A percentile compares a stretch with the other conserved stretches of the same genome.
Conservation (phyloP, 179 eudicot genomes). For the Amaranthus tricolor region DNA sequence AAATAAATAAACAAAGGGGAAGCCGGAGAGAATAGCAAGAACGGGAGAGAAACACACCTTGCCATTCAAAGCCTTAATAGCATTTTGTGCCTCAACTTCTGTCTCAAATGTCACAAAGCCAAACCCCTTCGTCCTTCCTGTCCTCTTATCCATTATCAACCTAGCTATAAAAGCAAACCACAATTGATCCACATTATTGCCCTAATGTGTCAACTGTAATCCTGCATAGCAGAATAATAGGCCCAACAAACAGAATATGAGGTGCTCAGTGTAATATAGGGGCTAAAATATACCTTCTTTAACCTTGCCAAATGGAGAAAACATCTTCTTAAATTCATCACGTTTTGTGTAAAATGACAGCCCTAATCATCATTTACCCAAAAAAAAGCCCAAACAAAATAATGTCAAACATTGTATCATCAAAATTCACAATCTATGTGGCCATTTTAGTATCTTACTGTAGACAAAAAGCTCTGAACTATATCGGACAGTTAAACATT, state of each 20-base stretch:
- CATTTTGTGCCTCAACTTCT: slow-evolving; percentile 57
- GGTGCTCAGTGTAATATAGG: background rate
- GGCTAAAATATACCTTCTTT: slow-evolving; percentile 40
- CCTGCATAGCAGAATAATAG: background rate
- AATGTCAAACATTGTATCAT: background rate
- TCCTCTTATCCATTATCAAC: slow-evolving; percentile 47
- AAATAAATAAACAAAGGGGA: background rate
- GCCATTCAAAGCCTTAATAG: slow-evolving; percentile 62
- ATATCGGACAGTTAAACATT: slow-evolving; percentile 24
- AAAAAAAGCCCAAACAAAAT: background rate
- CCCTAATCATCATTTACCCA: slow-evolving; percentile 32
- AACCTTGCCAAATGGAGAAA: slow-evolving; percentile 61
- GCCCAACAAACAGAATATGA: background rate
- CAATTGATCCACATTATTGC: slow-evolving; percentile 21
- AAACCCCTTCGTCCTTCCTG: slow-evolving; percentile 71
- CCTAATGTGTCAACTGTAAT: slow-evolving; percentile 34
- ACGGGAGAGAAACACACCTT: slow-evolving; percentile 43
- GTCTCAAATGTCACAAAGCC: slow-evolving; percentile 69
- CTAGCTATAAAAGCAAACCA: slow-evolving; percentile 40
- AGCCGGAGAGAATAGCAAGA: background rate
- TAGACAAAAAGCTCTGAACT: slow-evolving; percentile 52
- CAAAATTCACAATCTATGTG: background rate
- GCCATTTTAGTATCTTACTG: slow-evolving; percentile 35
- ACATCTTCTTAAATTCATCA: slow-evolving; percentile 45
- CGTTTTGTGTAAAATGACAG: slow-evolving; percentile 63